These are phyloP conservation scores for Colletotrichum orbiculare DNA, from an alignment of 2,329 filamentous ascomycete species.

Conservation along the genomic window DNA sequence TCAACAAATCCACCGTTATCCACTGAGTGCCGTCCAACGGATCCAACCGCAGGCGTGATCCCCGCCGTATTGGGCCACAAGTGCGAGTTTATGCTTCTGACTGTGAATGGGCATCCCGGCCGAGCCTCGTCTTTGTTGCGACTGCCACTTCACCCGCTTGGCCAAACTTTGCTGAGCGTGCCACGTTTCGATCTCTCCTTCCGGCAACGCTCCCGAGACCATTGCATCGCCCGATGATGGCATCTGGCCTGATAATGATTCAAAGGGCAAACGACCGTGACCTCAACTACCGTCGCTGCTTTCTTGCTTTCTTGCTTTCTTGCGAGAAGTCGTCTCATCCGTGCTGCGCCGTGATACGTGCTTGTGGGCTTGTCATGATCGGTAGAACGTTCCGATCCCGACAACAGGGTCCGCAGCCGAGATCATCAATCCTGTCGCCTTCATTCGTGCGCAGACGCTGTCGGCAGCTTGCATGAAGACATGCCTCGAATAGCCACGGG, in stretches of 20 bases:
- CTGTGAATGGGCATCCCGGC: constrained; percentile 5
- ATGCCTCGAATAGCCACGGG: too few relatives aligned
- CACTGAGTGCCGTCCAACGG: constrained; percentile 26
- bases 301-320: background rate
- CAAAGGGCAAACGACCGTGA: background rate
- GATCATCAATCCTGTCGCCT: too few relatives aligned
- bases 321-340: background rate
- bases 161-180: constrained; percentile 12
- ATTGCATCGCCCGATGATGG: constrained; percentile 7
- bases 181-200: constrained; percentile 17
- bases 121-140: constrained; percentile 12
- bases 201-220: background rate
- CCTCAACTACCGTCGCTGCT: background rate
- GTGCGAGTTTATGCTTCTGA: constrained; percentile 20
- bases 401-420: background rate
- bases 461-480: too few relatives aligned
- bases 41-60: constrained; percentile 31
- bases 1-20: constrained; percentile 16
- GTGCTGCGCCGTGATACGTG: constrained; percentile 11
- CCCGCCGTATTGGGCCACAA: constrained; percentile 25
- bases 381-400: constrained; percentile 9
- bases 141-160: background rate
- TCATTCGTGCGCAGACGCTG: too few relatives aligned
- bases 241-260: background rate
- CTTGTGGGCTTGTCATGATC: constrained; percentile 10